Base-by-base conservation (phyloP, 2,329 filamentous ascomycete species). In the Gyromitra esculenta region DNA sequence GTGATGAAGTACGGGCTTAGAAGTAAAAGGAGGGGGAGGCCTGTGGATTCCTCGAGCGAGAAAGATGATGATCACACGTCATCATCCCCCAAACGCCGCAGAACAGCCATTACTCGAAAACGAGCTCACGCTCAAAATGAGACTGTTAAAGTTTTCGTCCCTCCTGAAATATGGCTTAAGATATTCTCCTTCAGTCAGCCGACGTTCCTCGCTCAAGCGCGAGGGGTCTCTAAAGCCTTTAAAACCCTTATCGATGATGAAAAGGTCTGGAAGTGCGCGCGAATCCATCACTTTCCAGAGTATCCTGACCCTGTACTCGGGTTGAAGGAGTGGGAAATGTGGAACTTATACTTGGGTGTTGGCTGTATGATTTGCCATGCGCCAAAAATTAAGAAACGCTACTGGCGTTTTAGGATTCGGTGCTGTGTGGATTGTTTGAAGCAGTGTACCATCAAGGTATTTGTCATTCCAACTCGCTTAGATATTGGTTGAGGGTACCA, bases 291-390 rank as follows among this genome's bases (percentile, higher is more conserved):
- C 18, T 70, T 62, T 7, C 67, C 67, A 7, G 56, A 52, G 6
- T 70, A 70, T 31, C 67, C 67, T 18, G 31, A 50, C 21, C 67
- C 67, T 3, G 43, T 52, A 37, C 41, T 70, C 6, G 41, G 43
- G 13, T 9, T 70, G 41, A 70, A 70, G 31, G 67, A 70, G 37
- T 70, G 43, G 67, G 67, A 70, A 50, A 70, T 70, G 67, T 70
- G 67, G 56, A 52, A 62, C 62, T 13, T 70, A 11, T 62, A 70
- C 52, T 41, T 70, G 31, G 67, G 67, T 7, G 45, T 60, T 6
- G 56, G 67, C 18, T 70, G 67, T n/a, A 70, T 70, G 67, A 54
- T 70, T 60, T 70, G 67, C 18, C 18, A 13, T 18, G 56, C 56
- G 11, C 67, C 67, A 2, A 70, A 70, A 52, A 70, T 25, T 8